Base-by-base conservation (phyloP, 169 alveolate species). In the Theileria parva region DNA sequence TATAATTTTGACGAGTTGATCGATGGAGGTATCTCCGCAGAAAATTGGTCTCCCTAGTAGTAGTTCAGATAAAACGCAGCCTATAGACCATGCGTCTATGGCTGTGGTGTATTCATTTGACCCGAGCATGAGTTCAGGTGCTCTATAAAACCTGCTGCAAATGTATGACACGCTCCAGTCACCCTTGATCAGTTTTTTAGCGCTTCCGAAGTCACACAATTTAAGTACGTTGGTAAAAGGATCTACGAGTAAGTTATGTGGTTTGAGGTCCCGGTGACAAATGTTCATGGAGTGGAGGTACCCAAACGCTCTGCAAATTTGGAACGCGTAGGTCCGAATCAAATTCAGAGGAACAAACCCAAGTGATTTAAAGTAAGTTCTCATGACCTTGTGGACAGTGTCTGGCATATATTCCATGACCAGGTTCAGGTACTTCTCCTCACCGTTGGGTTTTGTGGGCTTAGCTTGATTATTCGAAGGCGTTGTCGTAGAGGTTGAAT, bases 51-150 rank as follows among this genome's bases (percentile, higher is more conserved):
- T 91, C 13, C 99, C 99, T 70, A 96, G 85, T 30, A 97, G 80
- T 88, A 97, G 85, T 88, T 97, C 99, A 3, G 98, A 99, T 57
- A 96, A 88, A 17, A 97, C 99, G 78, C 99, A 96, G 0, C 99
- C 99, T 39, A 95, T 90, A 17, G 98, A 95, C 99, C 99, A 98
- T 9, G 95, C 81, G 91, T 98, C 99, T n/a, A 98, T 97, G 34
- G 95, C 97, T 25, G 98, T 93, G 17, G 99, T 95, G 85, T 98
- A 98, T 86, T 96, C 98, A 55, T 96, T 96, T 4, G 99, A 97
- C 19, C 99, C 99, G 69, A 98, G 93, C 93, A 98, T 97, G 27
- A 98, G 92, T 81, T 98, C 99, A 0, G 99, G 99, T 0, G 99
- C 99, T 50, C 99, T 87, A 86, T 98, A 98, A 87, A 96, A 98